phyloP scores from a whole-genome alignment of 164 flowering plant species.

The Sextonia rubra region DNA sequence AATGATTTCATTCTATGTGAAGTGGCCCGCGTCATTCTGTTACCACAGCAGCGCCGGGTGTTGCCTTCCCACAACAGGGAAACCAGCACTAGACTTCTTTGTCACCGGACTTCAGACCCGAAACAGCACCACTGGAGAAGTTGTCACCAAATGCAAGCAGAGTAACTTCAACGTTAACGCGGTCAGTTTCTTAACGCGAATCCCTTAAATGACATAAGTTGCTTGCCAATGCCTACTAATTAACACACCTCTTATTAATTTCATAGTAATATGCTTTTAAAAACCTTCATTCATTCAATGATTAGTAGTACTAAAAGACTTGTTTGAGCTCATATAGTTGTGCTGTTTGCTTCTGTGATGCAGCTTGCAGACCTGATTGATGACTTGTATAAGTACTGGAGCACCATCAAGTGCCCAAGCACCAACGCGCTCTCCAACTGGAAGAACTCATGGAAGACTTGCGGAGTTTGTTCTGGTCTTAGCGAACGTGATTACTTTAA shows the following conservation, averaged over 20 bases:
- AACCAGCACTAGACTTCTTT: conserved; percentile 12
- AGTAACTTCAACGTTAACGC: conserved; percentile 1
- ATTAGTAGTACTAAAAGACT: not conserved
- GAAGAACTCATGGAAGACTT: conserved; percentile 12
- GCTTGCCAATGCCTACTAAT: not conserved
- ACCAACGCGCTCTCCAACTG: conserved; percentile 3
- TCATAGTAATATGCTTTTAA: not conserved
- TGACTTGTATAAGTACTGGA: conserved; percentile 13
- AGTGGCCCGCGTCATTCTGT: conserved; percentile 20
- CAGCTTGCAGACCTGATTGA: conserved; percentile 9
- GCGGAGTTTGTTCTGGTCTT: conserved; percentile 13
- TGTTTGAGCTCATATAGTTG: not conserved
- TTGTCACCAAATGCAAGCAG: conserved; percentile 1
- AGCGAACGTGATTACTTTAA: conserved; percentile 14
- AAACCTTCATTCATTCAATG: not conserved
- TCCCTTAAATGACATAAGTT: not conserved
- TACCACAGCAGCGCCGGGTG: conserved; percentile 8
- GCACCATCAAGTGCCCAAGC: conserved; percentile 19
- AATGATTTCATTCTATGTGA: not conserved
- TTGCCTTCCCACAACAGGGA: conserved; percentile 10
- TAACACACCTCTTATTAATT: not conserved
- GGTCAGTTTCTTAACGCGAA: conserved; percentile 1
- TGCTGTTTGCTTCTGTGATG: not conserved
- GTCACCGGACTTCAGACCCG: conserved; percentile 3
- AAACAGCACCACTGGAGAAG: conserved; percentile 3